Evolutionary conservation across 2,329 filamentous ascomycete species (phyloP), one percentile per base, ranked within the genome.

Genomic region (Botrytis byssoidea): DNA sequence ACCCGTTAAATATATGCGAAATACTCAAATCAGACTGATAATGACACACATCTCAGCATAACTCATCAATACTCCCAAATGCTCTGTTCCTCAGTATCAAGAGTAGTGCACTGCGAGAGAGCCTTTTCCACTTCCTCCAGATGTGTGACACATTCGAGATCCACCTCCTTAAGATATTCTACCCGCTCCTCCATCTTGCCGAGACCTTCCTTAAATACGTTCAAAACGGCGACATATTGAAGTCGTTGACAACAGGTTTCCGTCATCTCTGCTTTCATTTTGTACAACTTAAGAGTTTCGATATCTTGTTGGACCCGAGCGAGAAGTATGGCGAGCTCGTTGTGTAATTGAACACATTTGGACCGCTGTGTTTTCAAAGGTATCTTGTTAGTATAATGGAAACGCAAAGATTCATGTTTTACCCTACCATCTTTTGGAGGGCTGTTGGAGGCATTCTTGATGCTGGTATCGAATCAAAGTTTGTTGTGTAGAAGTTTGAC

Each of bases 271-370:
- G 5, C 3, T 16, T 64, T 4, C 20, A 37, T 42, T 14, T 22
- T n/a, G 7, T 20, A 4, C 16, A 20, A 18, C n/a, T 20, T 12
- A 22, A 20, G 4, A 20, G 18, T 40, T 44, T 20, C 18, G 16
- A 64, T 44, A 2, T 44, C 8, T 61, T 16, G 4, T 61, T 20
- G 22, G 8, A 25, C 1, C 25, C 14, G 2, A 8, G 20, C 22
- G 35, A n/a, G 14, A 63, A 25, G 14, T 42, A 14, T 0, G 7
- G 59, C 25, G 6, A 42, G 8, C 1, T 63, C 3, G 3, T n/a
- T 61, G 14, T 5, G 10, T 0, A 35, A 4, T 6, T 22, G 9
- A 1, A 3, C 20, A 32, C 0, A 22, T 4, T 37, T 9, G 5
- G 22, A 37, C 35, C 12, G 22, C 7, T 7, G 10, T 10, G 40